Evolutionary conservation across 345 rosid species (phyloP).

Genomic region (Sonneratia caseolaris): DNA sequence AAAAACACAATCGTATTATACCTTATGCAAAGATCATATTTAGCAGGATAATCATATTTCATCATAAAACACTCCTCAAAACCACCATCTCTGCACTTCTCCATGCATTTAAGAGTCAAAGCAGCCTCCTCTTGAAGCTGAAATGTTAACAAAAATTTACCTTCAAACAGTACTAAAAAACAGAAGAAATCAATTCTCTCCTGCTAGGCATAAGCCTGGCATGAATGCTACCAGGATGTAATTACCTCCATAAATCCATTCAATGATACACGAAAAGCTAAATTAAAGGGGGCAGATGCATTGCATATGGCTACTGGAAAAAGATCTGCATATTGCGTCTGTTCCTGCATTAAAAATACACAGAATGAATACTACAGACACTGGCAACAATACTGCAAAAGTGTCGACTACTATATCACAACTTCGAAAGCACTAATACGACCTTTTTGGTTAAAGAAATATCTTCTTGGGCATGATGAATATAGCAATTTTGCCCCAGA

Average conservation of each 20-base stretch:
- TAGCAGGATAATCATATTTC: constrained; percentile 68
- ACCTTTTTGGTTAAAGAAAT: neutral
- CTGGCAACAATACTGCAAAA: neutral
- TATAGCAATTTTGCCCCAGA: neutral
- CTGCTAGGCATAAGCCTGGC: neutral
- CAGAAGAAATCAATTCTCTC: neutral
- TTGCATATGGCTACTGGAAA: constrained; percentile 65
- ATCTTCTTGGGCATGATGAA: neutral
- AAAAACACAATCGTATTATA: constrained; percentile 9
- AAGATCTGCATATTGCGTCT: constrained; percentile 29
- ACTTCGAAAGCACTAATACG: neutral
- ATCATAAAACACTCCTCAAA: constrained; percentile 68
- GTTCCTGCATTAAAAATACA: constrained; percentile 40
- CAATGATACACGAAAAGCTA: constrained; percentile 60
- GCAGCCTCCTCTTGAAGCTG: constrained; percentile 83
- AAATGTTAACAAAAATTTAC: constrained; percentile 10
- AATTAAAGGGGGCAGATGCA: constrained; percentile 41
- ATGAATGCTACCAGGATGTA: neutral
- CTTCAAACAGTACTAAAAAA: constrained; percentile 2
- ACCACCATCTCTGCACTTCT: constrained; percentile 61
- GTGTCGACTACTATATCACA: neutral
- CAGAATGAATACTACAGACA: neutral
- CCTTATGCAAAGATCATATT: constrained; percentile 75
- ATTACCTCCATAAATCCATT: constrained; percentile 64
- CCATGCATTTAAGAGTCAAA: constrained; percentile 54